phyloP scores from a whole-genome alignment of 2,329 filamentous ascomycete species.

The Passalora sequoiae region DNA sequence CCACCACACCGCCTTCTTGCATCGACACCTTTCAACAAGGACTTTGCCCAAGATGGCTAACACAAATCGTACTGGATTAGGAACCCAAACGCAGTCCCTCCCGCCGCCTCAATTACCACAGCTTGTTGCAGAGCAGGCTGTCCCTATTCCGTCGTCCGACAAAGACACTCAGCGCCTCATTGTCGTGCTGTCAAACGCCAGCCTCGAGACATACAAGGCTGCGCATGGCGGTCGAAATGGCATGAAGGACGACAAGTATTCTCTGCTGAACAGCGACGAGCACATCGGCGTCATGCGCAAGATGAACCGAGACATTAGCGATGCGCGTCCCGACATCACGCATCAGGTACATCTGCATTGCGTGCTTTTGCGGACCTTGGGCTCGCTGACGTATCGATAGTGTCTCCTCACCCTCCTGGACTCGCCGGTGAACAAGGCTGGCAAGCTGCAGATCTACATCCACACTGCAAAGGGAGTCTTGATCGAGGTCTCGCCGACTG shows the following conservation, averaged over 20 bases:
- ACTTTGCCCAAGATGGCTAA: conserved; percentile 32
- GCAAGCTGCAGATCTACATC: conserved; percentile 96
- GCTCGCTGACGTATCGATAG: too few relatives aligned
- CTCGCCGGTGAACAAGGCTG: conserved; percentile 97
- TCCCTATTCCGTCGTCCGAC: conserved; percentile 75
- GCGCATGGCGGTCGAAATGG: conserved; percentile 55
- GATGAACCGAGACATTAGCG: conserved; percentile 98
- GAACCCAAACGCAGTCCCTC: conserved; percentile 71
- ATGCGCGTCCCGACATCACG: conserved; percentile 94
- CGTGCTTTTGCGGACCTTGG: too few relatives aligned
- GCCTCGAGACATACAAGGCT: conserved; percentile 94
- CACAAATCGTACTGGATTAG: conserved; percentile 22
- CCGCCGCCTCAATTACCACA: conserved; percentile 86
- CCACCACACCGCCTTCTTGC: conserved; percentile 6
- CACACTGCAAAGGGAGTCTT: conserved; percentile 95
- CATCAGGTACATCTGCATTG: conserved; percentile 67
- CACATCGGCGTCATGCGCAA: conserved; percentile 99
- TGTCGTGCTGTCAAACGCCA: conserved; percentile 94
- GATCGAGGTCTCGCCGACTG: conserved; percentile 96
- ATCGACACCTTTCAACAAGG: conserved; percentile 35
- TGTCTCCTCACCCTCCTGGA: conserved; percentile 95
- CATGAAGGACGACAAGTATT: conserved; percentile 78
- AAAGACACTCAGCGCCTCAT: conserved; percentile 89
- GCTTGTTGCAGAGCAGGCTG: conserved; percentile 87
- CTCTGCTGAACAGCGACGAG: conserved; percentile 95